These are phyloP conservation scores for Podila verticillata DNA, from an alignment of 192 early-diverging fungal genomes.

Conservation along the genomic window DNA sequence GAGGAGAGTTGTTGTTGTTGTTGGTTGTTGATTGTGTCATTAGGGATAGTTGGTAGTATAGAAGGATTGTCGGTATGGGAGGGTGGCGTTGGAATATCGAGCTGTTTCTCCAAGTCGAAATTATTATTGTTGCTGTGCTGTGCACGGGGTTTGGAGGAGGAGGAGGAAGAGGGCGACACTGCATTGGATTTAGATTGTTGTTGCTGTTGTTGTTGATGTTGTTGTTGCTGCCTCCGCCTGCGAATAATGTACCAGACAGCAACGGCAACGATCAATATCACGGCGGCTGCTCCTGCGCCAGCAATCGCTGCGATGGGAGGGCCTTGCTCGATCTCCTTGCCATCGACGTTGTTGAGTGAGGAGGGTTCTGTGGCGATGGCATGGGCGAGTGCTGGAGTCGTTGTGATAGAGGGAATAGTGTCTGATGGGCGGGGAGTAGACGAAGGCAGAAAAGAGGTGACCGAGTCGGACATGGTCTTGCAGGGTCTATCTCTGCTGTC, in stretches of 20 bases:
- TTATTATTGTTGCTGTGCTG: not conserved
- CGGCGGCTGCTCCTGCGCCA: conserved; percentile 11
- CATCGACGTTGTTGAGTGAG: not conserved
- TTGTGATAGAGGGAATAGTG: not conserved
- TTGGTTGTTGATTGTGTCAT: not conserved
- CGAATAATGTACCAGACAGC: conserved; percentile 17
- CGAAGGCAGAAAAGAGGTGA: not conserved
- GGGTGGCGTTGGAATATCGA: not conserved
- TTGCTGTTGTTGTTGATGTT: not conserved
- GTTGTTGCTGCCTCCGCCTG: conserved; percentile 6
- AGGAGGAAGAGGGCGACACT: not conserved
- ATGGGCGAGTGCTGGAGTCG: not conserved
- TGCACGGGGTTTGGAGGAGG: not conserved
- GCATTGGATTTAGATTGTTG: not conserved
- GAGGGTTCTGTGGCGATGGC: not conserved
- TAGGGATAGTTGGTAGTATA: not conserved
- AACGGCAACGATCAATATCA: conserved; percentile 15
- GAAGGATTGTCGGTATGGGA: not conserved
- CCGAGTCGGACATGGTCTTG: not conserved
- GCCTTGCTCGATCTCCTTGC: not conserved
- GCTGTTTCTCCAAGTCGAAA: not conserved
- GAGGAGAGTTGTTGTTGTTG: not conserved
- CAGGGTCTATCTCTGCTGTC: not conserved
- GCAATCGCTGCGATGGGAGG: conserved; percentile 10
- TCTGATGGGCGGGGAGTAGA: not conserved